Conservation (phyloP, 2,329 filamentous ascomycete species). For the Ascochyta rabiei region DNA sequence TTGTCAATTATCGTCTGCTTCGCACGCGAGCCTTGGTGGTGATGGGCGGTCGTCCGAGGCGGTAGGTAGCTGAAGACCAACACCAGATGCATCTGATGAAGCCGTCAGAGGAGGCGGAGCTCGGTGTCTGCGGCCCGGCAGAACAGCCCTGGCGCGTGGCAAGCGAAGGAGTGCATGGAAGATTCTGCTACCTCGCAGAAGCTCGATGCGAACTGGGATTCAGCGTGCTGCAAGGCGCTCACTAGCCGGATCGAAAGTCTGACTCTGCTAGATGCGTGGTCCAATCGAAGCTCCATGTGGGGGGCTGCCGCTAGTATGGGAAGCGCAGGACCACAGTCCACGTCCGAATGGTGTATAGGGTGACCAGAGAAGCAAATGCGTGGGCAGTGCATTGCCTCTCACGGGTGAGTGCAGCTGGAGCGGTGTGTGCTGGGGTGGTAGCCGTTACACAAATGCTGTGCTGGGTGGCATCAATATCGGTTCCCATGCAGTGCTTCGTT, state of each 20-base stretch:
- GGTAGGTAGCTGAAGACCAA: slow-evolving; percentile 14
- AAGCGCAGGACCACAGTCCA: slow-evolving; percentile 18
- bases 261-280: slow-evolving; percentile 19
- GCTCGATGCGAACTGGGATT: slow-evolving; percentile 7
- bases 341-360: slow-evolving; percentile 5
- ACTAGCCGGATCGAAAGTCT: slow-evolving; percentile 18
- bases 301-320: slow-evolving; percentile 15
- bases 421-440: slow-evolving; percentile 36
- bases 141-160: background rate
- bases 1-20: slow-evolving; percentile 27
- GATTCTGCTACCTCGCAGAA: slow-evolving; percentile 16
- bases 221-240: slow-evolving; percentile 17
- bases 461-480: slow-evolving; percentile 40
- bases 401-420: slow-evolving; percentile 31
- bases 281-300: slow-evolving; percentile 36
- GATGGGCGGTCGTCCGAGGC: slow-evolving; percentile 6
- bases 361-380: slow-evolving; percentile 25
- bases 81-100: slow-evolving; percentile 6
- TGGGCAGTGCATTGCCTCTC: slow-evolving; percentile 25
- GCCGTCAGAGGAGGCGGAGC: slow-evolving; percentile 6
- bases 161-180: slow-evolving; percentile 13
- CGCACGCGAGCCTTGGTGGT: slow-evolving; percentile 16
- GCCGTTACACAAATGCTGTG: slow-evolving; percentile 38
- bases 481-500: slow-evolving; percentile 28
- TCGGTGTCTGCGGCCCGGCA: slow-evolving; percentile 8